A percentile compares a stretch with the other conserved stretches of the same genome.
phyloP scores from a whole-genome alignment of 129 eudicot genomes.

The Mikania micrantha region DNA sequence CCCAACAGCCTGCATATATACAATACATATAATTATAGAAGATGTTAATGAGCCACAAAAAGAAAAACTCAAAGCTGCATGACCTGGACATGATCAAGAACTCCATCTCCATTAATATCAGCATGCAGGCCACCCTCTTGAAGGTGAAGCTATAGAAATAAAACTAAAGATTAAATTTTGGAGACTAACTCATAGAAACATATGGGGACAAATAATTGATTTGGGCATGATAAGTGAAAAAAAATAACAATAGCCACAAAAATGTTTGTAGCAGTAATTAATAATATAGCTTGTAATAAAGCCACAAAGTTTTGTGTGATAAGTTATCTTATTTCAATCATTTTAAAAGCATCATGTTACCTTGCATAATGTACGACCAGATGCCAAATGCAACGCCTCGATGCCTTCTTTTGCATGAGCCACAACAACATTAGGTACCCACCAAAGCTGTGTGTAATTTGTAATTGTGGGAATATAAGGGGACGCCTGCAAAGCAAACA shows the following conservation, averaged over 20 bases:
- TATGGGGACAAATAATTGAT: background rate
- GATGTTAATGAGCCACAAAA: background rate
- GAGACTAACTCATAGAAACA: background rate
- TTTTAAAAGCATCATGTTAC: conserved; percentile 24
- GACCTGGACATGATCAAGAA: conserved; percentile 98
- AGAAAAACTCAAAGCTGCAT: background rate
- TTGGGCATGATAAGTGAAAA: background rate
- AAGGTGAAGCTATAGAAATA: conserved; percentile 70
- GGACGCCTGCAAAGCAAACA: conserved; percentile 42
- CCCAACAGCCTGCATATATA: conserved; percentile 67
- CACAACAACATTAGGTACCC: conserved; percentile 98
- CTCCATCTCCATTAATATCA: conserved; percentile 98
- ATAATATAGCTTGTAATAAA: background rate
- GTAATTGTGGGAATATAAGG: conserved; percentile 88
- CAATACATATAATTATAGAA: background rate
- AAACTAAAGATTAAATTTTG: background rate
- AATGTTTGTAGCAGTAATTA: background rate
- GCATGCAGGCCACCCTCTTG: conserved; percentile 99
- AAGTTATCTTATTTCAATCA: background rate
- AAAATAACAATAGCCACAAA: background rate
- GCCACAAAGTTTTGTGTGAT: background rate
- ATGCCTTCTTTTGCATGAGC: conserved; percentile 97
- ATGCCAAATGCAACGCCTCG: conserved; percentile 90
- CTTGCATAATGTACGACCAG: conserved; percentile 98
- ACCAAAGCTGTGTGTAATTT: conserved; percentile 91